Evolutionary conservation across 2,329 filamentous ascomycete genomes (phyloP), one percentile per base, ranked within the genome.

Genomic region (Aspergillus sclerotialis): DNA sequence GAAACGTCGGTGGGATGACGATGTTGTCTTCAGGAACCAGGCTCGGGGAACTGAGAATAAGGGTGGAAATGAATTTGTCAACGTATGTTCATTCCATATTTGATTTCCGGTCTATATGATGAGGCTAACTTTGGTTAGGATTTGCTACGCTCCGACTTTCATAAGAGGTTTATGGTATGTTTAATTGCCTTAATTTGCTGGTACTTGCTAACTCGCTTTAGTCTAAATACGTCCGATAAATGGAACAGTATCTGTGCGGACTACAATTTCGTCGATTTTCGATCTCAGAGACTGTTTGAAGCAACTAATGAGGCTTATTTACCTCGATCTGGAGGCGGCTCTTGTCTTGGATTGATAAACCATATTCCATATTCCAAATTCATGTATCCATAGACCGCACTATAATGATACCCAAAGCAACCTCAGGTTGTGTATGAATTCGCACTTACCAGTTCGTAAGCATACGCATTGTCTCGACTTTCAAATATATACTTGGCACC

Each of bases 11-110:
- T 98, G 92, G 92, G 92, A 98, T 50, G 92, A 98, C 52, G 92
- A 98, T 58, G 92, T 98, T 9, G 89, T 98, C 3, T 98, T 98
- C 68, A 96, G 94, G 70, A 98, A 98, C 62, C 92, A 98, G 67
- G 92, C 90, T 21, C 76, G 92, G 39, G 92, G 90, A 7, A 94
- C 89, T 1, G 90, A 96, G 56, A 87, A 95, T 43, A 89, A 82
- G 69, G 80, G 82, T 43, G 88, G 83, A 69, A 93, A 90, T 69
- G 89, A 94, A 63, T 98, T 98, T 66, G 89, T 98, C 62, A 98
- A 98, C 58, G 88, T 86, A 60, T 67, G 80, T 68, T 14, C 13
- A n/a, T 21, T 32, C 30, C 28, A 19, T 26, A 30, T 24, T n/a
- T 31, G 9, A 21, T 17, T 23, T 31, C 3, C n/a, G n/a, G n/a